phyloP scores from a whole-genome alignment of 2,329 filamentous ascomycete species.

The Arachnopeziza araneosa region DNA sequence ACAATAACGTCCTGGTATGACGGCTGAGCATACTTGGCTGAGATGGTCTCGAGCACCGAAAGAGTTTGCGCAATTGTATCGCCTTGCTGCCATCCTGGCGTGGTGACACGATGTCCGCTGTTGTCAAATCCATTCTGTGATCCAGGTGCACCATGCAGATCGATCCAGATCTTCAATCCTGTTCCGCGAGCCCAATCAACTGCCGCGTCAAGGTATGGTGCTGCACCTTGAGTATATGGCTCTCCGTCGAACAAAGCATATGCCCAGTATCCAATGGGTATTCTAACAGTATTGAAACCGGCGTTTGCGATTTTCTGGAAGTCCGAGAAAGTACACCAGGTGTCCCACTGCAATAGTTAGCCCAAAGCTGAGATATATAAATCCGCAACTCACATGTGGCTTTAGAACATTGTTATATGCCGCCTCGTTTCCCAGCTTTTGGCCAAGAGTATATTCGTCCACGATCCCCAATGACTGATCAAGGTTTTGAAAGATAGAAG shows the following conservation, averaged over 20 bases:
- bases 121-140: conserved; percentile 60
- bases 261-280: conserved; percentile 56
- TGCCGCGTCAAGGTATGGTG: conserved; percentile 47
- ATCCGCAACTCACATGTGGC: conserved; percentile 34
- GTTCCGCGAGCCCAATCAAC: conserved; percentile 50
- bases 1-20: conserved; percentile 53
- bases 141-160: conserved; percentile 51
- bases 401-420: conserved; percentile 46
- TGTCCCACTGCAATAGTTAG: conserved; percentile 25
- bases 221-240: conserved; percentile 47
- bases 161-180: conserved; percentile 51
- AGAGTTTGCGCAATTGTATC: conserved; percentile 46
- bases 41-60: conserved; percentile 50
- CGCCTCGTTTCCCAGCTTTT: conserved; percentile 42
- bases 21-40: conserved; percentile 48
- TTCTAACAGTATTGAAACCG: conserved; percentile 54
- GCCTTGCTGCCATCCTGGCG: conserved; percentile 40
- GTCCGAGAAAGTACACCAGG: conserved; percentile 35
- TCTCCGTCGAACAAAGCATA: conserved; percentile 43
- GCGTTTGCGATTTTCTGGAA: conserved; percentile 50
- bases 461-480: conserved; percentile 28
- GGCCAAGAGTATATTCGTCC: conserved; percentile 30
- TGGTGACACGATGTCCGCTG: conserved; percentile 44
- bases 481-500: conserved; percentile 44
- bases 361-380: conserved; percentile 26